Base-by-base conservation (phyloP, 2,329 filamentous ascomycete species). In the Pseudogymnoascus verrucosus region DNA sequence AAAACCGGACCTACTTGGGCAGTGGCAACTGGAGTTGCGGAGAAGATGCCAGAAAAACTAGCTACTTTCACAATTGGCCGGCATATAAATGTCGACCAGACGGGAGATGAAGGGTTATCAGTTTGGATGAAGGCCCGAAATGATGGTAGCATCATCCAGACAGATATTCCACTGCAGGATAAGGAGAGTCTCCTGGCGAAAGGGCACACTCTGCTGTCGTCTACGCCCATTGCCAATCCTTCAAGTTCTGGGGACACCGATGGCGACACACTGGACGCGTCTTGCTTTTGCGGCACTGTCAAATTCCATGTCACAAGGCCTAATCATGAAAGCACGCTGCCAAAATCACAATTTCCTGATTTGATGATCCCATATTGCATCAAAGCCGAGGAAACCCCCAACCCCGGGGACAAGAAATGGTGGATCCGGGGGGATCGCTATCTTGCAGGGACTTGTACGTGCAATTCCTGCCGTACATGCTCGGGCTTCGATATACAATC, bases 401-500 rank as follows among this genome's bases (percentile, higher is more conserved):
- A 85, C 64, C 74, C 78, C 0, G 67, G 76, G 57, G 72, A 57
- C 39, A 47, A 62, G 34, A 61, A 64, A 1, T 67, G 64, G 65
- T 69, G 63, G 64, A 60, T 64, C 7, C 62, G 64, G 19, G 39
- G 6, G 4, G 6, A 54, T 19, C 47, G 47, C 4, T 89, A 85
- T 71, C 74, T 86, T 1, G 82, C 84, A 2, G 84, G 84, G 1
- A 79, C 82, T 6, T 89, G 87, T 69, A 78, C 80, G 1, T 90
- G 88, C 72, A 78, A 75, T 4, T 83, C 84, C 1, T 91, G 88
- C 71, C 83, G 87, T 5, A 75, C 85, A 3, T 74, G 76, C 0
- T 80, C 82, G 0, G 86, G 87, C 2, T 86, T 84, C 67, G 84
- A 89, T 63, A 80, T 89, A 57, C 82, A 88, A 68, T 76, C 81